Base-by-base conservation (phyloP, 371 early-diverging fungal species). In the Thermomucor indicae-seudaticae region DNA sequence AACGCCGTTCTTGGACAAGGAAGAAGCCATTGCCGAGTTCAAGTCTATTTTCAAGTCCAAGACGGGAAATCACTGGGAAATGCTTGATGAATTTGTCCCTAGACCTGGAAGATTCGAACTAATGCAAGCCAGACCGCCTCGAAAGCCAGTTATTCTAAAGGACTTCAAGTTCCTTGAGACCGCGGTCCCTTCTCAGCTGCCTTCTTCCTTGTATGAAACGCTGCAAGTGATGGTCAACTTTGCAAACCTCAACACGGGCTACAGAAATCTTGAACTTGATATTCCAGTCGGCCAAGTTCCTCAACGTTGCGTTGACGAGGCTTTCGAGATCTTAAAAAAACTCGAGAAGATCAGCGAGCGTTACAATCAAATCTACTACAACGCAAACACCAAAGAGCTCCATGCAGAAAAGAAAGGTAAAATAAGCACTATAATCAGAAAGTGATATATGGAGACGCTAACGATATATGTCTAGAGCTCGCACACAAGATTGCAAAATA, bases 31-130 rank as follows among this genome's bases (percentile, higher is more conserved):
- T 22, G 39, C 39, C 3, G 85, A 82, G 35, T 85, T 82, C 67
- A 64, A 71, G 47, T 64, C 77, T 2, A 71, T 85, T 24, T 85
- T 82, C 65, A 78, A 70, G 28, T 31, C 79, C 19, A 85, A 85
- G 53, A 68, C 81, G 4, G 78, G 76, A 14, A 82, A 81, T 40
- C 17, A 14, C 4, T 85, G 81, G 80, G 75, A 68, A 6, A 43
- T 60, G 7, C 30, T 20, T 3, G 49, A 39, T 6, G 51, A 53
- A 2, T 79, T 81, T 58, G 50, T 28, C 2, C 16, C 56, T 10
- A 74, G 75, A 45, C 75, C 71, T 12, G 79, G 74, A 4, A 68
- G 72, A 14, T 85, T 72, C 52, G 63, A 62, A 8, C 51, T 78
- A 19, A 49, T 72, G 3, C 60, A 58, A 31, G 53, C 49, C 6